phyloP scores from a whole-genome alignment of 2,329 filamentous ascomycete species.

The Colletotrichum horii region DNA sequence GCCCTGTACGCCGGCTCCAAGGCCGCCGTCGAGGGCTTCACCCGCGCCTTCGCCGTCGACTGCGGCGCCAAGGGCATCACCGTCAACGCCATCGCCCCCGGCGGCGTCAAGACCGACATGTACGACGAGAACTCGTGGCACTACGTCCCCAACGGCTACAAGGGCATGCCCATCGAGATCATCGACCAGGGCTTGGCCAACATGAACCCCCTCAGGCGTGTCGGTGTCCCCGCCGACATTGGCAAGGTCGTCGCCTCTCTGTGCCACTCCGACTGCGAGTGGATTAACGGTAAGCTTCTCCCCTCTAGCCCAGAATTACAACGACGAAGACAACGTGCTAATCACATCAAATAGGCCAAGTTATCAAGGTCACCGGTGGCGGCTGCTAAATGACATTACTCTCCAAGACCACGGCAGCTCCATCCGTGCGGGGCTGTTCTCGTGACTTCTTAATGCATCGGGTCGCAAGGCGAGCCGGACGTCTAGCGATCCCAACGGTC shows the following conservation, averaged over 20 bases:
- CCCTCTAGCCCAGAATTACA: neutral
- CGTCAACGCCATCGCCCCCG: slow-evolving; percentile 75
- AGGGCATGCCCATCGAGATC: slow-evolving; percentile 54
- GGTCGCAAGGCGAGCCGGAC: slow-evolving; percentile 6
- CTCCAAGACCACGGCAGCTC: neutral
- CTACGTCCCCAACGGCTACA: slow-evolving; percentile 62
- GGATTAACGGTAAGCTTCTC: slow-evolving; percentile 63
- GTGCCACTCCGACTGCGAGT: slow-evolving; percentile 63
- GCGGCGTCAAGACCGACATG: slow-evolving; percentile 80
- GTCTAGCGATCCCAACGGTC: neutral
- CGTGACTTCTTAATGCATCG: slow-evolving; percentile 6
- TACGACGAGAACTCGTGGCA: slow-evolving; percentile 74
- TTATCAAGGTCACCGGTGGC: slow-evolving; percentile 44
- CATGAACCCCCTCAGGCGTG: slow-evolving; percentile 64
- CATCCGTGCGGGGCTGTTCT: slow-evolving; percentile 3
- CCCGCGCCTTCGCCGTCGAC: slow-evolving; percentile 74
- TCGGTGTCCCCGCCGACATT: slow-evolving; percentile 63
- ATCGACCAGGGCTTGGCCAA: slow-evolving; percentile 61
- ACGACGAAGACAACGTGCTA: slow-evolving; percentile 50
- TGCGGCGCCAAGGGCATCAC: slow-evolving; percentile 72
- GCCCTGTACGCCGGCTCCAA: slow-evolving; percentile 75
- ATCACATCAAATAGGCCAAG: slow-evolving; percentile 35
- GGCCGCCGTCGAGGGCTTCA: slow-evolving; percentile 75
- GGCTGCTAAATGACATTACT: slow-evolving; percentile 12
- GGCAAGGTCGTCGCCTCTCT: slow-evolving; percentile 62